Base-by-base conservation (phyloP, 1,284 basidiomycete genomes). In the Apiotrichum sp. region DNA sequence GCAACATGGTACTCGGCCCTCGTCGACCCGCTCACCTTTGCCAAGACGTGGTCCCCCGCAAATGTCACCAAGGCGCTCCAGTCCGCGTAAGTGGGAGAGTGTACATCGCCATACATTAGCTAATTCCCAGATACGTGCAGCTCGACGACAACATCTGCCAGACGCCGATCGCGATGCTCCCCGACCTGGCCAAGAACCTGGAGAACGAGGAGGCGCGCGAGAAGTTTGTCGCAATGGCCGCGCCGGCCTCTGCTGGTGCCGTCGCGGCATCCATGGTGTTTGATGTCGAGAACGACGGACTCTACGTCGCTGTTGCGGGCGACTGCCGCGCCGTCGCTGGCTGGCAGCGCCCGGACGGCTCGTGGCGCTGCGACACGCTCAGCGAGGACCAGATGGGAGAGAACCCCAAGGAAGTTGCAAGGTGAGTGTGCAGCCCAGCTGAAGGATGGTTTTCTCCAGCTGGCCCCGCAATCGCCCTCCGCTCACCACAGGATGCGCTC, bases 311-410 rank as follows among this genome's bases (percentile, higher is more conserved):
- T 2, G 87, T 87, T 64, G 87, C 93, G 6, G 96, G 96, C 2
- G 96, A 99, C 72, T 89, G 89, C 67, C 84, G 96, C 45, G 96
- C 96, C 9, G 90, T 99, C 3, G 93, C 95, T 11, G 96, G 96
- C 33, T 84, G 91, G 57, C 95, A 90, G 87, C 85, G 65, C 1
- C 52, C 56, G 0, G 65, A 72, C 44, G 70, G 72, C 11, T 62
- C 52, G 9, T 74, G 72, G 72, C 83, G 85, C 52, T 88, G 93
- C 22, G 93, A 97, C 71, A 89, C 91, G 22, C 80, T 99, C 57
- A 89, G 84, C 38, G 89, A 96, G 70, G 96, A 98, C 72, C 93
- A 98, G 79, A 98, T 93, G 9, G 95, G 92, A 33, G 83, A 89
- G 58, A 98, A 95, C 71, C 85, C 83, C 10, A 86, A 83, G 55